A percentile compares a stretch with the other conserved stretches of the same genome.
Conservation (phyloP, 2,329 filamentous ascomycete species). For the Monosporascus sp. region DNA sequence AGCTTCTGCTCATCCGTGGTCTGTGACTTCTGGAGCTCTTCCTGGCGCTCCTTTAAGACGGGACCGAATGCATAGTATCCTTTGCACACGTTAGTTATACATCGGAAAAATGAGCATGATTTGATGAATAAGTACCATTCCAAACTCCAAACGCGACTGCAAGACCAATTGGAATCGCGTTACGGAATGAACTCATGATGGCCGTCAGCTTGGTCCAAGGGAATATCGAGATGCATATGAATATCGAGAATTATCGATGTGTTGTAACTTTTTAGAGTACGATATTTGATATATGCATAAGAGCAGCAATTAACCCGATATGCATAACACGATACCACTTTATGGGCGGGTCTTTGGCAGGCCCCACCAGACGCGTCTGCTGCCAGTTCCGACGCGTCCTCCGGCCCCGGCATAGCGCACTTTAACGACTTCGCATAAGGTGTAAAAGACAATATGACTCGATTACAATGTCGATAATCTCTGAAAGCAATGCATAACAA, state of each 20-base stretch:
- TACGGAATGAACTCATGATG: slow-evolving; percentile 21
- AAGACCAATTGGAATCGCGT: slow-evolving; percentile 21
- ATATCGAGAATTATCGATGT: not conserved
- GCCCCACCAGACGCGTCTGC: slow-evolving; percentile 11
- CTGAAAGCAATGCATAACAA: slow-evolving; percentile 26
- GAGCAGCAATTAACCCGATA: not conserved
- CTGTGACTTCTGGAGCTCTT: not conserved
- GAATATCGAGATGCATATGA: not conserved
- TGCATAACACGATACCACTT: not conserved
- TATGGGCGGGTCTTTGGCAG: not conserved
- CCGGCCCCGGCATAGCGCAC: not conserved
- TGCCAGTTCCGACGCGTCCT: slow-evolving; percentile 2
- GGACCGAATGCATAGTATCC: slow-evolving; percentile 6
- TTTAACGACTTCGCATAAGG: not conserved
- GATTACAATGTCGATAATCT: not conserved
- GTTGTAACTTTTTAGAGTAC: not conserved
- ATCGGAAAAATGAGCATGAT: not conserved
- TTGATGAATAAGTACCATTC: slow-evolving; percentile 23
- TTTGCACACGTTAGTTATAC: not conserved
- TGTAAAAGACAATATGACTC: slow-evolving; percentile 1
- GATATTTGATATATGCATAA: not conserved
- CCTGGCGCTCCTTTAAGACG: not conserved
- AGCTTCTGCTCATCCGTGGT: not conserved
- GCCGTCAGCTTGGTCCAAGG: not conserved
- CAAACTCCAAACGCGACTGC: slow-evolving; percentile 25